Evolutionary conservation across 1,284 basidiomycete genomes (phyloP).

Genomic region (Ceratobasidium sp.): DNA sequence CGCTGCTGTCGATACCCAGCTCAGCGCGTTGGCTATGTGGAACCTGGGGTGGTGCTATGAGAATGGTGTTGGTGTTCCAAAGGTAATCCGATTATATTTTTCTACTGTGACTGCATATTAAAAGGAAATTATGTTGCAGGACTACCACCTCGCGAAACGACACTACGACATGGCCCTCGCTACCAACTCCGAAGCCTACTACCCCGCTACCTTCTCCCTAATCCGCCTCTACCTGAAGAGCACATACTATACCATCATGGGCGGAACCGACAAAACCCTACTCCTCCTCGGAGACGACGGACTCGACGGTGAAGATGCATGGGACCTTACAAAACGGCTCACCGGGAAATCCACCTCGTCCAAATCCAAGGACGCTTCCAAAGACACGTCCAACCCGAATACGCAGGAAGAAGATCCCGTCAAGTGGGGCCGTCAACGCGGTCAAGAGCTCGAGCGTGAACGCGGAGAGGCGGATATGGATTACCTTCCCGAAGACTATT

Average conservation of each 20-base stretch:
- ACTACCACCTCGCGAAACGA: conserved; percentile 96
- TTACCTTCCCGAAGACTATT: conserved; percentile 58
- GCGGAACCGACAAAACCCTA: conserved; percentile 69
- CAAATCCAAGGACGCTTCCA: conserved; percentile 58
- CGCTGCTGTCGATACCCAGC: conserved; percentile 88
- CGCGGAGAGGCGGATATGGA: conserved; percentile 68
- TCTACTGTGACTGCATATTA: not conserved
- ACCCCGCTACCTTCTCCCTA: conserved; percentile 86
- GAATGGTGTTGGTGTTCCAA: conserved; percentile 89
- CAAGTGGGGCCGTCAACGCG: conserved; percentile 78
- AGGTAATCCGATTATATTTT: conserved; percentile 59
- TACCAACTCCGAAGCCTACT: conserved; percentile 87
- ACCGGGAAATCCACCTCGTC: conserved; percentile 60
- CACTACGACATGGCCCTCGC: conserved; percentile 92
- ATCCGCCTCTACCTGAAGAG: conserved; percentile 86
- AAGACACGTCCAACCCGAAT: conserved; percentile 25
- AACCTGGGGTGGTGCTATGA: conserved; percentile 99
- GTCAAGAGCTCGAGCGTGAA: conserved; percentile 70
- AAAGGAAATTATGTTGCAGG: conserved; percentile 61
- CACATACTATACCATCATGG: conserved; percentile 80
- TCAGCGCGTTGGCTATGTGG: conserved; percentile 96
- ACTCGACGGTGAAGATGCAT: conserved; percentile 65
- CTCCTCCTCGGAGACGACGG: conserved; percentile 70
- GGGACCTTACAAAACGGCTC: conserved; percentile 74
- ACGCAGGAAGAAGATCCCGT: conserved; percentile 47